Evolutionary conservation across 768 basidiomycete species (phyloP).

Genomic region (Sistotremastrum niveocremeum): DNA sequence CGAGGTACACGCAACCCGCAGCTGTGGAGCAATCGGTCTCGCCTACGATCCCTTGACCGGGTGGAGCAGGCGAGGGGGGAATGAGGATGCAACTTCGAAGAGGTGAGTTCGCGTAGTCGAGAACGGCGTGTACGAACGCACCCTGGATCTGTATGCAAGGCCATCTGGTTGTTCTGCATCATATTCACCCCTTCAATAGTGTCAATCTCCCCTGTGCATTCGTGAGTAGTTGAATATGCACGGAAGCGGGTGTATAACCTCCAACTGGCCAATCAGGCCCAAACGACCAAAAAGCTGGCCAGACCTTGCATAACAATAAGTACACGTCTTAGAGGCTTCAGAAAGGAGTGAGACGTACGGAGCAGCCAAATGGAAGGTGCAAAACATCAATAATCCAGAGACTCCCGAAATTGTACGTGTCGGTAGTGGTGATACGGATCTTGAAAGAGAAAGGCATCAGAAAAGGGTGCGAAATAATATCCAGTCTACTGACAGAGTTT

Average conservation of each 20-base stretch:
- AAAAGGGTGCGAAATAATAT: background rate
- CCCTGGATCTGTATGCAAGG: slow-evolving; percentile 35
- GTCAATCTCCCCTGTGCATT: slow-evolving; percentile 31
- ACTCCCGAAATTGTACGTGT: slow-evolving; percentile 26
- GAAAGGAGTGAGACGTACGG: slow-evolving; percentile 20
- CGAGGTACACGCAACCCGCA: slow-evolving; percentile 32
- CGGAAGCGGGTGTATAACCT: slow-evolving; percentile 26
- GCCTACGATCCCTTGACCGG: too few species aligned
- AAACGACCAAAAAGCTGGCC: slow-evolving; percentile 33
- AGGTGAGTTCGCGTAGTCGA: too few species aligned
- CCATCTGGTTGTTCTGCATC: slow-evolving; percentile 37
- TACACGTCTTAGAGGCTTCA: slow-evolving; percentile 4
- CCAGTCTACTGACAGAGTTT: slow-evolving; percentile 34
- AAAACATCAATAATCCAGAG: slow-evolving; percentile 33
- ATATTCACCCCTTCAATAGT: slow-evolving; percentile 50
- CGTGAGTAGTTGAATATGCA: background rate
- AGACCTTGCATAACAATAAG: slow-evolving; percentile 28
- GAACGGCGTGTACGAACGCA: slow-evolving; percentile 17
- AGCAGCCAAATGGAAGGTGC: slow-evolving; percentile 45
- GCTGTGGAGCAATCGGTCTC: slow-evolving; percentile 19
- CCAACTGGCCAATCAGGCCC: slow-evolving; percentile 30
- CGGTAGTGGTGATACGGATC: slow-evolving; percentile 32
- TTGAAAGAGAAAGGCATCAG: slow-evolving; percentile 10
- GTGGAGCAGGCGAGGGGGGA: too few species aligned
- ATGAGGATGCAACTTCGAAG: too few species aligned